phyloP scores from a whole-genome alignment of 2,329 filamentous ascomycete genomes.

The Colletotrichum nymphaeae region DNA sequence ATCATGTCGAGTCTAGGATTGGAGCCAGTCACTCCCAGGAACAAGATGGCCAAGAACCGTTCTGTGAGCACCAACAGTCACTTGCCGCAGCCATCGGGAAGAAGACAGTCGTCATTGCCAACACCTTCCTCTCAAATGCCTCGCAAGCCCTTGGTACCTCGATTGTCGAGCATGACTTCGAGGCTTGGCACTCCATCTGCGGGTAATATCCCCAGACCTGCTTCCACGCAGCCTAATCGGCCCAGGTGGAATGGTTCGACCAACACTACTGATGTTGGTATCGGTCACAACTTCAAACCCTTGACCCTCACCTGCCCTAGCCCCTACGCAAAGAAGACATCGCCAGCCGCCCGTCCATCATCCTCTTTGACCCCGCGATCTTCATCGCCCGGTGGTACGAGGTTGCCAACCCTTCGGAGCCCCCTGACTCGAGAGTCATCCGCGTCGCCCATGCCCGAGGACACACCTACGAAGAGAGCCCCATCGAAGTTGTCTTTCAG shows the following conservation, averaged over 20 bases:
- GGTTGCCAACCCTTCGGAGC: constrained; percentile 61
- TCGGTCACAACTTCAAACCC: constrained; percentile 77
- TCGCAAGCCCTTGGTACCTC: constrained; percentile 55
- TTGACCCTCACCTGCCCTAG: constrained; percentile 70
- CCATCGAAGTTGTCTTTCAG: constrained; percentile 63
- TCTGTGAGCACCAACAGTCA: constrained; percentile 59
- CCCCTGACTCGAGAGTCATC: constrained; percentile 59
- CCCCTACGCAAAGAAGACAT: constrained; percentile 61
- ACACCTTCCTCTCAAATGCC: constrained; percentile 52
- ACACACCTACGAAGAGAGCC: constrained; percentile 57
- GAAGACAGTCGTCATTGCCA: constrained; percentile 62
- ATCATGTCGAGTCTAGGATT: constrained; percentile 68
- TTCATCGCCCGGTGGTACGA: constrained; percentile 53
- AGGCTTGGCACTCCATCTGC: constrained; percentile 59
- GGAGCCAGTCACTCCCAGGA: constrained; percentile 57
- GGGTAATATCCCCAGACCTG: constrained; percentile 53
- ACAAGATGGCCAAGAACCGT: constrained; percentile 57
- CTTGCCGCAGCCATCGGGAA: constrained; percentile 57
- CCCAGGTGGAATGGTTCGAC: constrained; percentile 80
- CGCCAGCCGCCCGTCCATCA: constrained; percentile 52
- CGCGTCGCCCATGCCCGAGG: constrained; percentile 59
- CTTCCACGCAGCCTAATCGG: constrained; percentile 62
- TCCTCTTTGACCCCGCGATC: constrained; percentile 55
- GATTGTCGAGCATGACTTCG: constrained; percentile 59
- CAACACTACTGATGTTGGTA: constrained; percentile 71